These are phyloP conservation scores for Tricholoma terreum DNA, from an alignment of 768 basidiomycete species.

Conservation along the genomic window DNA sequence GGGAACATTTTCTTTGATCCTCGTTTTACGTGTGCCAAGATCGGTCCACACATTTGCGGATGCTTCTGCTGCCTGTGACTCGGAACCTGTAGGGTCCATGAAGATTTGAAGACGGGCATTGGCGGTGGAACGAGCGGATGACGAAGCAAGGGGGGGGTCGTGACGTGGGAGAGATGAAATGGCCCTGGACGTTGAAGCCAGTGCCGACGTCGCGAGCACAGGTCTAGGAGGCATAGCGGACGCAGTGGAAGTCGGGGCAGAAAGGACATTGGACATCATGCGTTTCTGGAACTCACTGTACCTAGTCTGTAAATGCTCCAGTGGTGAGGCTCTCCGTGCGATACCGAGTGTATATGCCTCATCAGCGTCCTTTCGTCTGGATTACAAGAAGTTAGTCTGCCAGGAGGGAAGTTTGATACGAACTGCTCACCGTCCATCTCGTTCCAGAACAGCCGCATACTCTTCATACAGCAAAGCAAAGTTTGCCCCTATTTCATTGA, in stretches of 20 bases:
- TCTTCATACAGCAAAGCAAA: slow-evolving; percentile 90
- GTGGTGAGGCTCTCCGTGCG: slow-evolving; percentile 73
- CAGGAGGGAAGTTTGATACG: slow-evolving; percentile 3
- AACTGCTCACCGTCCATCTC: slow-evolving; percentile 65
- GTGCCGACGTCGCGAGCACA: slow-evolving; percentile 40
- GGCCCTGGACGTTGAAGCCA: slow-evolving; percentile 35
- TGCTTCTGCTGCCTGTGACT: slow-evolving; percentile 38
- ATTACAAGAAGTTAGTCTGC: slow-evolving; percentile 8
- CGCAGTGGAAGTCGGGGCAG: slow-evolving; percentile 33
- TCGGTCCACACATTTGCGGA: slow-evolving; percentile 59
- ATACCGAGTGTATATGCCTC: slow-evolving; percentile 86
- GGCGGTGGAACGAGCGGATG: slow-evolving; percentile 35
- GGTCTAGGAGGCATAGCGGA: slow-evolving; percentile 30
- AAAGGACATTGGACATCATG: slow-evolving; percentile 63
- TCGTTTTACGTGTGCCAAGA: slow-evolving; percentile 71
- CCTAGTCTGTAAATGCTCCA: slow-evolving; percentile 74
- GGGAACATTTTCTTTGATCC: slow-evolving; percentile 76
- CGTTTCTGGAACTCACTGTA: slow-evolving; percentile 89
- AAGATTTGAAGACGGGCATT: slow-evolving; percentile 68
- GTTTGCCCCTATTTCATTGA: slow-evolving; percentile 84
- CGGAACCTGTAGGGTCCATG: slow-evolving; percentile 62
- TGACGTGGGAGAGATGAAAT: slow-evolving; percentile 24
- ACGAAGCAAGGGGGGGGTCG: slow-evolving; percentile 14
- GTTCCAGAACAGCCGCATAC: slow-evolving; percentile 80
- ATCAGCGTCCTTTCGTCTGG: slow-evolving; percentile 86